A percentile compares a stretch with the other conserved stretches of the same genome.
phyloP scores from a whole-genome alignment of 2,329 filamentous ascomycete genomes.

The Fusarium anthophilum region DNA sequence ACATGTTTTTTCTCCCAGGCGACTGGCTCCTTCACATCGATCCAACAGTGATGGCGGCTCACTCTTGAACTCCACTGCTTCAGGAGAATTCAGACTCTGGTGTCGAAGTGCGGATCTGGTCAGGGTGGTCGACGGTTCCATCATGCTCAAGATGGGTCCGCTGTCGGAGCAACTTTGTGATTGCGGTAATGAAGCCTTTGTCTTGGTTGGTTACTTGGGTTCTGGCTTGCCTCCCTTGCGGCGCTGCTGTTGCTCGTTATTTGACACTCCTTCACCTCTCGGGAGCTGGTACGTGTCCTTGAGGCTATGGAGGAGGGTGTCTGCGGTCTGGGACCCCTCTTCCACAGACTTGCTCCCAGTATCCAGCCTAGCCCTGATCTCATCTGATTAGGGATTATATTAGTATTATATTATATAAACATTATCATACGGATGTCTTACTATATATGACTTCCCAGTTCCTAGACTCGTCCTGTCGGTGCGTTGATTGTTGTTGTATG shows the following conservation, averaged over 20 bases:
- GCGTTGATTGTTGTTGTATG: no score
- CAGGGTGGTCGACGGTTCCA: neutral
- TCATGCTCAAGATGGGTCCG: neutral
- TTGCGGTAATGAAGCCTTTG: neutral
- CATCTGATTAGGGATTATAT: no score
- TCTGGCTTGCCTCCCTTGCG: neutral
- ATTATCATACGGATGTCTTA: no score
- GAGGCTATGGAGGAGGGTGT: no score
- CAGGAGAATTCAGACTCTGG: neutral
- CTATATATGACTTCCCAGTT: no score
- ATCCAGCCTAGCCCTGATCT: no score
- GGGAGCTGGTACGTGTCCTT: no score
- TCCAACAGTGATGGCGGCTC: neutral
- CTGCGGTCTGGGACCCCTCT: no score
- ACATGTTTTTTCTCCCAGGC: neutral
- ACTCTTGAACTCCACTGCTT: neutral
- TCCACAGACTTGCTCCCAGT: no score
- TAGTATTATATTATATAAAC: no score
- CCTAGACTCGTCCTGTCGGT: no score
- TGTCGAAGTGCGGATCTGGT: neutral
- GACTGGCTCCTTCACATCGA: neutral
- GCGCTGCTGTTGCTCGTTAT: neutral
- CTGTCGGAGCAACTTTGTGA: neutral
- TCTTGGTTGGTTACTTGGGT: neutral
- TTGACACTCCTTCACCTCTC: no score